Percentiles rank a stretch among this genome's conserved stretches.
phyloP scores from a whole-genome alignment of 2,329 filamentous ascomycete species.

The Westerdykella ornata region DNA sequence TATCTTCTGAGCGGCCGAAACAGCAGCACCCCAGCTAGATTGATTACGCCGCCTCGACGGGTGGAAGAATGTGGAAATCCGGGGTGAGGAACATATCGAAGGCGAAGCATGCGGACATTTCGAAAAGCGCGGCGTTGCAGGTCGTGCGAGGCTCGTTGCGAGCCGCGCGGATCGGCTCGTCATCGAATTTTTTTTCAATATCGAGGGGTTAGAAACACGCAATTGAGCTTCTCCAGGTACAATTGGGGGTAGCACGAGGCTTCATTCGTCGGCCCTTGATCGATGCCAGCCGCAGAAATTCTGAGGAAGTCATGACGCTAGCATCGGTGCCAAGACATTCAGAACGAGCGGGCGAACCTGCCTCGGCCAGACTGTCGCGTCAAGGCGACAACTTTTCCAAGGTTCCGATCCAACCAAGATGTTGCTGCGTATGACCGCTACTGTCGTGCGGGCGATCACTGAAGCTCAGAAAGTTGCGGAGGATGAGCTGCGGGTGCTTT shows the following conservation, averaged over 20 bases:
- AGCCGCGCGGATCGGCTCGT: slow-evolving; percentile 34
- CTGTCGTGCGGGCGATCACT: slow-evolving; percentile 58
- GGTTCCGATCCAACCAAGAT: slow-evolving; percentile 54
- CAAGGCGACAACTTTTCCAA: not conserved
- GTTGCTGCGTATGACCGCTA: slow-evolving; percentile 66
- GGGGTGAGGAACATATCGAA: slow-evolving; percentile 12
- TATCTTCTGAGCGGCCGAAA: slow-evolving; percentile 60
- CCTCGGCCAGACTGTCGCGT: not conserved
- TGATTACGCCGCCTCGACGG: slow-evolving; percentile 43
- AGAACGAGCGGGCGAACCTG: not conserved
- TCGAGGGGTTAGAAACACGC: slow-evolving; percentile 7
- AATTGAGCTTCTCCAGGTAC: slow-evolving; percentile 16
- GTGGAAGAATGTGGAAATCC: slow-evolving; percentile 28
- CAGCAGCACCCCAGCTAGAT: slow-evolving; percentile 71
- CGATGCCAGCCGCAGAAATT: not conserved
- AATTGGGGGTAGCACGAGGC: slow-evolving; percentile 2
- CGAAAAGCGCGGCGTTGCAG: slow-evolving; percentile 16
- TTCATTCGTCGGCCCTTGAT: slow-evolving; percentile 6
- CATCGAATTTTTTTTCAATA: slow-evolving; percentile 18
- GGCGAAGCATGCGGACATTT: slow-evolving; percentile 18
- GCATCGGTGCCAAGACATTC: slow-evolving; percentile 5
- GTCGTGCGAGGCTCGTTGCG: slow-evolving; percentile 26
- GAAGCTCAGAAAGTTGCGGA: slow-evolving; percentile 19
- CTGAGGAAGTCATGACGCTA: slow-evolving; percentile 25
- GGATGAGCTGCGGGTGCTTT: slow-evolving; percentile 19